Evolutionary conservation across 2,329 filamentous ascomycete species (phyloP).

Genomic region (Zymoseptoria brevis): DNA sequence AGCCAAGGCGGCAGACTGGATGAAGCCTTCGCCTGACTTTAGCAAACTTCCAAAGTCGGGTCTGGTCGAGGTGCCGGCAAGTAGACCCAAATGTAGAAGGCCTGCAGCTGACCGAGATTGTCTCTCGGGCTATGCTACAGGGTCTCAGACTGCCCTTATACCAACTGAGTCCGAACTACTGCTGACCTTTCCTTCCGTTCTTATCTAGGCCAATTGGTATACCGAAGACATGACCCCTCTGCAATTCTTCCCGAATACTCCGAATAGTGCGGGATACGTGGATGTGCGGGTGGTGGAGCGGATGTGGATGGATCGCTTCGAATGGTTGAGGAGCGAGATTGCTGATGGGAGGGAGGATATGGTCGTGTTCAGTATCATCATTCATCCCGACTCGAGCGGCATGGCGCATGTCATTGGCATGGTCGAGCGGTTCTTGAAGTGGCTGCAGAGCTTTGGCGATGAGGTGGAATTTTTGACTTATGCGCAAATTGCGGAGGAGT

Average conservation of each 20-base stretch:
- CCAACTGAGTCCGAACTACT: too few species aligned
- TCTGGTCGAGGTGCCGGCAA: slow-evolving; percentile 40
- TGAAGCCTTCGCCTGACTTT: slow-evolving; percentile 35
- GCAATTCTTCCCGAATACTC: slow-evolving; percentile 39
- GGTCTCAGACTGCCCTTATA: too few species aligned
- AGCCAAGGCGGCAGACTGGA: slow-evolving; percentile 36
- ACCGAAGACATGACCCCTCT: slow-evolving; percentile 45
- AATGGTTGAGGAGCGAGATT: slow-evolving; percentile 42
- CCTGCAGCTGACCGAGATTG: too few species aligned
- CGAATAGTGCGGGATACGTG: slow-evolving; percentile 52
- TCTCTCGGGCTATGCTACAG: too few species aligned
- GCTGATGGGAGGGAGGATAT: slow-evolving; percentile 27
- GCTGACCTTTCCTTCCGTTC: too few species aligned
- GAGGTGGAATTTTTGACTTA: slow-evolving; percentile 41
- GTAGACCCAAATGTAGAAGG: too few species aligned
- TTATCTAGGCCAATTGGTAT: slow-evolving; percentile 39
- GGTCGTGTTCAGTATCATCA: slow-evolving; percentile 45
- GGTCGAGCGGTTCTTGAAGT: slow-evolving; percentile 45
- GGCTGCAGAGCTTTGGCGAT: slow-evolving; percentile 41
- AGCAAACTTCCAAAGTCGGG: slow-evolving; percentile 22
- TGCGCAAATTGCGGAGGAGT: slow-evolving; percentile 37
- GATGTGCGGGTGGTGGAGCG: slow-evolving; percentile 49
- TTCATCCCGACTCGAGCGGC: slow-evolving; percentile 53
- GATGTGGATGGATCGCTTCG: slow-evolving; percentile 54
- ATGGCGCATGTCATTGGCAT: slow-evolving; percentile 55